Evolutionary conservation across 2,329 filamentous ascomycete species (phyloP), one percentile per base, ranked within the genome.

Genomic region (Microdochium paspali): DNA sequence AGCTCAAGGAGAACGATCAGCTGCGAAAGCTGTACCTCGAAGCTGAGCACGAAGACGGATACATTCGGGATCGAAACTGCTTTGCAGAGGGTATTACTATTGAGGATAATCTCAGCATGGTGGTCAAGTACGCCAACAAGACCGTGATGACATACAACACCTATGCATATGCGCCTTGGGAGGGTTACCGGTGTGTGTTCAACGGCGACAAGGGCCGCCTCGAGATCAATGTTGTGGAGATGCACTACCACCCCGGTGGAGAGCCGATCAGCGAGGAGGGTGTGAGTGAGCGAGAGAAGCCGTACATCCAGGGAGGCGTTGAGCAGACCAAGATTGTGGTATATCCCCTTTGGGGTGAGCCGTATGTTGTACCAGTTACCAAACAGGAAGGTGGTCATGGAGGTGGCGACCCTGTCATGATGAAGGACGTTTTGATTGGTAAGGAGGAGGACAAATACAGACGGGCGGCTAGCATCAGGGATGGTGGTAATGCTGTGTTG

Each of bases 31-130:
- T 73, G 53, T 73, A 73, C 49, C 60, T 71, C 1, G 69, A 72
- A 26, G 71, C 71, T 0, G 71, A 74, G 58, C 63, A 72, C 39
- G 71, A 74, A 50, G 71, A 74, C 50, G 65, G 66, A 6, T 74
- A 74, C 49, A 68, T 69, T 49, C 66, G 71, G 1, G 71, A 74
- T 31, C 68, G 71, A 39, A 72, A 65, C 44, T 69, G 71, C 9
- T 74, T 74, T 47, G 63, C 67, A 0, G 71, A 74, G 48, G 71
- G 71, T 10, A 73, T 74, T 47, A 72, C 61, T 45, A 74, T 74
- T 35, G 70, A 74, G 51, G 71, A 74, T 50, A 74, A 68, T 1
- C 67, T 73, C 63, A 66, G 64, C 4, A 64, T 73, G 30, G 59
- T 74, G 50, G 68, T 73, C 28, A 60, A 64, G 44, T 73, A 74